These are phyloP conservation scores for Saccharomycopsis synnaedendra DNA, from an alignment of 805 yeast species.

Conservation along the genomic window DNA sequence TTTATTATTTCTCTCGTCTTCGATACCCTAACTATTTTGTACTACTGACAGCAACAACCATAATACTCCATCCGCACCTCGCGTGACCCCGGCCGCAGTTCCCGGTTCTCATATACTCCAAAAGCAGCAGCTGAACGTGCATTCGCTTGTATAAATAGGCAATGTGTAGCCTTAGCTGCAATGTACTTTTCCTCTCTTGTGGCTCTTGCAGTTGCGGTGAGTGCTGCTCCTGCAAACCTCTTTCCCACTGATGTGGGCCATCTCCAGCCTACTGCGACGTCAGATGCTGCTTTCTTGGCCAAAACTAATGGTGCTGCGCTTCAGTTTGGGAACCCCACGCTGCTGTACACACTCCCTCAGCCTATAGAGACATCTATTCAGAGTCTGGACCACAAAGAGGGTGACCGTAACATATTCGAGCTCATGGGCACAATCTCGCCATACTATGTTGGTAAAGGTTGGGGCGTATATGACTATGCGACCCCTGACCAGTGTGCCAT, in stretches of 20 bases:
- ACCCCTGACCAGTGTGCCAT: constrained; percentile 32
- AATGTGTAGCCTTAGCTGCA: too few relatives aligned
- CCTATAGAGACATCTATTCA: constrained; percentile 18
- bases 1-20: too few relatives aligned
- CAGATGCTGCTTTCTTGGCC: constrained; percentile 15
- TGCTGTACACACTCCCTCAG: constrained; percentile 15
- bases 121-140: too few relatives aligned
- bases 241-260: constrained; percentile 14
- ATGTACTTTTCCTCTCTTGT: too few relatives aligned
- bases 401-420: constrained; percentile 14
- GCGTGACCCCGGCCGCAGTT: too few relatives aligned
- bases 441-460: constrained; percentile 17
- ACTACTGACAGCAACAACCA: too few relatives aligned
- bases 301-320: constrained; percentile 12
- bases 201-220: too few relatives aligned
- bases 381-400: constrained; percentile 6
- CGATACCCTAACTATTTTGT: too few relatives aligned
- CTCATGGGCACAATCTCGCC: constrained; percentile 17
- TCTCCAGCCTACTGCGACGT: constrained; percentile 13
- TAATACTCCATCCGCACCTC: too few relatives aligned
- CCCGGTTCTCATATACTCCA: too few relatives aligned
- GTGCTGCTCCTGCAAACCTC: background rate
- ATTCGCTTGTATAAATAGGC: too few relatives aligned
- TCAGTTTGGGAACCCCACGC: constrained; percentile 12
- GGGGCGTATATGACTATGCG: constrained; percentile 18